These are phyloP conservation scores for Byssothecium circinans DNA, from an alignment of 2,329 filamentous ascomycete genomes.

Conservation along the genomic window DNA sequence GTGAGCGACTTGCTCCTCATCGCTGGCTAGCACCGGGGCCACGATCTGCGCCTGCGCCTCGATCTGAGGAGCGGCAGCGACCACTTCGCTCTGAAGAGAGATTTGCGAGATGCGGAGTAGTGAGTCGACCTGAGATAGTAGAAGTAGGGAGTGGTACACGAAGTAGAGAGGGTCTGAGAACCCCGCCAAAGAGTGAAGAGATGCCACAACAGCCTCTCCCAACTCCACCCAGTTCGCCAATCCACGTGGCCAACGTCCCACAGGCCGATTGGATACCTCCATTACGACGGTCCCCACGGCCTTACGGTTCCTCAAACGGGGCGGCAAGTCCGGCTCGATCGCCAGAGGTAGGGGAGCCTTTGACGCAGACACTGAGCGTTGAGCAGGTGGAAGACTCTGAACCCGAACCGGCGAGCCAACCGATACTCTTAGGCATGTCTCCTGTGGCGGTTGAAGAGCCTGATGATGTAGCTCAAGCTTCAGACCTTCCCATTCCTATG, in stretches of 20 bases:
- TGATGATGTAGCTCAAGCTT: too few relatives aligned
- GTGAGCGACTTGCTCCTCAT: background rate
- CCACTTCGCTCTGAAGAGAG: background rate
- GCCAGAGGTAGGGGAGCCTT: background rate
- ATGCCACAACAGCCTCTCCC: background rate
- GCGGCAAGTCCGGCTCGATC: background rate
- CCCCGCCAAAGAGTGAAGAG: background rate
- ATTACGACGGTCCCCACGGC: background rate
- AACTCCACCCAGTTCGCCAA: background rate
- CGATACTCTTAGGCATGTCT: conserved; percentile 7
- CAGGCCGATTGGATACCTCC: background rate
- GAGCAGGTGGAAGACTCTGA: background rate
- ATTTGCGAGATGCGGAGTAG: background rate
- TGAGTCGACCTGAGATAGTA: background rate
- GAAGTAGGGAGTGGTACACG: background rate
- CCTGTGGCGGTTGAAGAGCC: conserved; percentile 1
- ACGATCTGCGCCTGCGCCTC: background rate
- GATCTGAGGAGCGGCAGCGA: too few relatives aligned
- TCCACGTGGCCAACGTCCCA: background rate
- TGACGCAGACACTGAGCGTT: background rate
- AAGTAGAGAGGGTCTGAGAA: background rate
- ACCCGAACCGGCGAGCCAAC: background rate
- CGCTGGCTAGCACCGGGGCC: background rate
- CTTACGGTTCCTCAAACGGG: background rate
- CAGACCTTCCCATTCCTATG: too few relatives aligned